A percentile compares a stretch with the other conserved stretches of the same genome.
Evolutionary conservation across 257 asterid species (phyloP).

Genomic region (Nicotiana tomentosiformis): DNA sequence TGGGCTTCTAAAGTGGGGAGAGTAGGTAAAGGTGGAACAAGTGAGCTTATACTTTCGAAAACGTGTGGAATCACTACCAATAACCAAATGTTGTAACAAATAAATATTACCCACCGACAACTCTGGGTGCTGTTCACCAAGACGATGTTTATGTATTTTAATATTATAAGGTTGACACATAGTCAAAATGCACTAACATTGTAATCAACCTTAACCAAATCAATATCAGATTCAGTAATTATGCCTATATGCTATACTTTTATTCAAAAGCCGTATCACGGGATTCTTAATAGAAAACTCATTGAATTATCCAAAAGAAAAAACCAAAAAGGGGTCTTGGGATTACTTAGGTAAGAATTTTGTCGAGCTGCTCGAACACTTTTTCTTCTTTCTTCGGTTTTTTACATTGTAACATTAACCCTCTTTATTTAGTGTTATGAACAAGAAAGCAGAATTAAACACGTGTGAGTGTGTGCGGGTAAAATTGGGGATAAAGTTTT

Average conservation of each 20-base stretch:
- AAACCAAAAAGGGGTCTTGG: background rate
- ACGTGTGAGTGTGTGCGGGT: too few species aligned
- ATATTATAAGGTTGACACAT: background rate
- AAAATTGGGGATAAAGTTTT: too few species aligned
- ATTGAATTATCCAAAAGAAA: background rate
- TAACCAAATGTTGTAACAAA: background rate
- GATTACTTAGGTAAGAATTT: background rate
- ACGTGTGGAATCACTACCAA: background rate
- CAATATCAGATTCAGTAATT: background rate
- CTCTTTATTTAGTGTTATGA: background rate
- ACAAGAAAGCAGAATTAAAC: too few species aligned
- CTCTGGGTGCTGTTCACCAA: background rate
- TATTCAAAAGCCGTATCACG: background rate
- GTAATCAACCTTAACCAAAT: background rate
- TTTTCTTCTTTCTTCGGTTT: background rate
- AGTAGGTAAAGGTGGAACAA: background rate
- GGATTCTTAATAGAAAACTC: background rate
- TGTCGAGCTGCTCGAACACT: background rate
- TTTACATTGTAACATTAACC: background rate
- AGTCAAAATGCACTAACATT: background rate
- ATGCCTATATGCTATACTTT: background rate
- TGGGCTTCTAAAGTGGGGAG: background rate
- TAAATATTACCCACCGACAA: background rate
- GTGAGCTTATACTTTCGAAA: background rate
- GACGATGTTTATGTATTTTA: background rate